Evolutionary conservation across 2,329 filamentous ascomycete genomes (phyloP).

Genomic region (Phaeophleospora eucalypticola): DNA sequence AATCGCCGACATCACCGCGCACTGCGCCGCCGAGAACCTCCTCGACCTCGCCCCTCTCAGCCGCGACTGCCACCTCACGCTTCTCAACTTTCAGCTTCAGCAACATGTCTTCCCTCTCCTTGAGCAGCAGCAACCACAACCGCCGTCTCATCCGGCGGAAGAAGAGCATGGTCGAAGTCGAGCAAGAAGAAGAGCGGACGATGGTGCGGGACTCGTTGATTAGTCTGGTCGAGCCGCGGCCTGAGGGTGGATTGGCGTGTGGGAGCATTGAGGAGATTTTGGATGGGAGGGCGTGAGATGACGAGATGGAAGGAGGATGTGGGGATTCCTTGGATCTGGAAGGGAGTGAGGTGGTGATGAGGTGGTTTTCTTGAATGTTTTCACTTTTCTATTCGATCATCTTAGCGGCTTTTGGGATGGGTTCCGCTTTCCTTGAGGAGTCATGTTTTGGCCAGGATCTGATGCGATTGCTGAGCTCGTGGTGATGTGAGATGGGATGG

Average conservation of each 20-base stretch:
- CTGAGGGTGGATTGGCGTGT: constrained; percentile 20
- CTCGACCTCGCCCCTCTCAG: constrained; percentile 18
- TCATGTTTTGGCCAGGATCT: too few species aligned
- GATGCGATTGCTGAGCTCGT: too few species aligned
- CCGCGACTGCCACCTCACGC: constrained; percentile 13
- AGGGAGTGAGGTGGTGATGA: too few species aligned
- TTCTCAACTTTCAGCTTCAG: constrained; percentile 23
- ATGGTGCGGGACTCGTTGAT: constrained; percentile 22
- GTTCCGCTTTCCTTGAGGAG: too few species aligned
- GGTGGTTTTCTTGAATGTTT: too few species aligned
- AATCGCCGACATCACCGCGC: constrained; percentile 6
- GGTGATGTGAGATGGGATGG: too few species aligned
- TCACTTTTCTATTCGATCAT: too few species aligned
- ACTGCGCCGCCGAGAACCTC: constrained; percentile 5
- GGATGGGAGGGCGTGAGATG: constrained; percentile 15
- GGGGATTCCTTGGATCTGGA: neutral
- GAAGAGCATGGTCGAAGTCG: constrained; percentile 29
- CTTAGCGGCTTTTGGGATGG: too few species aligned
- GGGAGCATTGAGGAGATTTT: constrained; percentile 34
- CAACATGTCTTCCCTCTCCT: constrained; percentile 17
- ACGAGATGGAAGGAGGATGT: neutral
- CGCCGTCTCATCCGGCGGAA: constrained; percentile 24
- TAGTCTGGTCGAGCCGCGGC: constrained; percentile 31
- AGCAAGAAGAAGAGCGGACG: constrained; percentile 30
- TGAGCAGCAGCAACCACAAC: constrained; percentile 7